A percentile compares a stretch with the other conserved stretches of the same genome.
Evolutionary conservation across 1,284 basidiomycete species (phyloP).

Genomic region (Malassezia psittaci): DNA sequence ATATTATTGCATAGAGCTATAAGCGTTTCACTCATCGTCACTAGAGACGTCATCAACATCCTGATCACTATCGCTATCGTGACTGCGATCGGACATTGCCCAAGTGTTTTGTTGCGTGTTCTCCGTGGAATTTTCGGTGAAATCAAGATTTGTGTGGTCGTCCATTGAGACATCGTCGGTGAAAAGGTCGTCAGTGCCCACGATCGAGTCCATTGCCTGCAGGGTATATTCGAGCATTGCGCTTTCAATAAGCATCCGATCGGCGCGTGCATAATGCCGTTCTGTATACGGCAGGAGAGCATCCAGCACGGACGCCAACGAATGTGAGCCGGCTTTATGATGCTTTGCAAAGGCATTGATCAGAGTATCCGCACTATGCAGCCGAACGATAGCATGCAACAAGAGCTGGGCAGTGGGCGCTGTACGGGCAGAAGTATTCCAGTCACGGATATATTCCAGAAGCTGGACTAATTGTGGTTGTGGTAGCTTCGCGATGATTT

Average conservation of each 20-base stretch:
- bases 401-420: constrained; percentile 75
- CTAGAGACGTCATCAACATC: too few species aligned
- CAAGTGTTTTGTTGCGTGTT: too few species aligned
- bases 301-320: constrained; percentile 60
- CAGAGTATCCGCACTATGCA: constrained; percentile 64
- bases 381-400: constrained; percentile 69
- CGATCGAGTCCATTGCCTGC: constrained; percentile 67
- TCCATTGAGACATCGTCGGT: neutral
- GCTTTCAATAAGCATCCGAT: constrained; percentile 79
- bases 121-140: too few species aligned
- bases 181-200: constrained; percentile 22
- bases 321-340: constrained; percentile 2
- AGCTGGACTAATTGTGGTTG: constrained; percentile 68
- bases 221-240: constrained; percentile 86
- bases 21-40: too few species aligned
- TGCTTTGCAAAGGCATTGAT: constrained; percentile 57
- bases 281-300: constrained; percentile 85
- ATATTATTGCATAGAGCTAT: too few species aligned
- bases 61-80: too few species aligned
- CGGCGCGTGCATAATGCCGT: constrained; percentile 73
- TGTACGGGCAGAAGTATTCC: constrained; percentile 84
- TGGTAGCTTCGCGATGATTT: constrained; percentile 64
- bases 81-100: too few species aligned
- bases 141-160: neutral
- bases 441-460: constrained; percentile 71